A percentile compares a stretch with the other conserved stretches of the same genome.
phyloP scores from a whole-genome alignment of 148 eudicot genomes.

The Vaccinium vitisidaea region DNA sequence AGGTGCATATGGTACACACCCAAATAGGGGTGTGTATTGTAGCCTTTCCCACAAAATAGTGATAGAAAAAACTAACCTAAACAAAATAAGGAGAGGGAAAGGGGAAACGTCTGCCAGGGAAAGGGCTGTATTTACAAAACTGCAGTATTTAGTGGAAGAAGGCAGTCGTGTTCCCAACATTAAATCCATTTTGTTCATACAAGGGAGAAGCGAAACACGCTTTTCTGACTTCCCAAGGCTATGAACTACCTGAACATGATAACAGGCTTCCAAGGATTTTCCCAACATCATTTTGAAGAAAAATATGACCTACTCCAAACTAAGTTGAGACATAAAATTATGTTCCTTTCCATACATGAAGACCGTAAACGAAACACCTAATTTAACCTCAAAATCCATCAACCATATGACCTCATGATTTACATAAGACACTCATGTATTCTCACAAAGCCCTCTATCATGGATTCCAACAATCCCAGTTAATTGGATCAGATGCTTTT shows the following conservation, averaged over 20 bases:
- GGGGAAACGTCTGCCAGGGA: not conserved
- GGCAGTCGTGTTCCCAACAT: not conserved
- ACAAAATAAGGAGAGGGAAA: not conserved
- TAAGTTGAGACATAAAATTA: not conserved
- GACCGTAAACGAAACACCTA: not conserved
- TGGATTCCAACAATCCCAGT: not conserved
- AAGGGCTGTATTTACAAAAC: not conserved
- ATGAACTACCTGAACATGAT: not conserved
- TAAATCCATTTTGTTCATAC: not conserved
- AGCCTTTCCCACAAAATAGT: no score
- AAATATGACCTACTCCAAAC: not conserved
- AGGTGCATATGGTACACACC: no score
- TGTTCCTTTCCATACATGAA: not conserved
- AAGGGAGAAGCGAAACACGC: not conserved
- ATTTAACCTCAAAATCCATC: not conserved
- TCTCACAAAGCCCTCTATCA: not conserved
- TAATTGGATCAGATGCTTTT: slow-evolving; percentile 2
- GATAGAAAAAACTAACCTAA: not conserved
- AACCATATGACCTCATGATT: not conserved
- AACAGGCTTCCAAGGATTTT: not conserved
- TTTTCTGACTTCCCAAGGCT: not conserved
- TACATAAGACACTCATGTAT: not conserved
- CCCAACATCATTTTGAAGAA: not conserved
- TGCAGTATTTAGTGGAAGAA: not conserved
- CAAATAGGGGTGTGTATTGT: no score